Conservation (phyloP, 352 stramenopile species). For the Pelagophyceae sp. region DNA sequence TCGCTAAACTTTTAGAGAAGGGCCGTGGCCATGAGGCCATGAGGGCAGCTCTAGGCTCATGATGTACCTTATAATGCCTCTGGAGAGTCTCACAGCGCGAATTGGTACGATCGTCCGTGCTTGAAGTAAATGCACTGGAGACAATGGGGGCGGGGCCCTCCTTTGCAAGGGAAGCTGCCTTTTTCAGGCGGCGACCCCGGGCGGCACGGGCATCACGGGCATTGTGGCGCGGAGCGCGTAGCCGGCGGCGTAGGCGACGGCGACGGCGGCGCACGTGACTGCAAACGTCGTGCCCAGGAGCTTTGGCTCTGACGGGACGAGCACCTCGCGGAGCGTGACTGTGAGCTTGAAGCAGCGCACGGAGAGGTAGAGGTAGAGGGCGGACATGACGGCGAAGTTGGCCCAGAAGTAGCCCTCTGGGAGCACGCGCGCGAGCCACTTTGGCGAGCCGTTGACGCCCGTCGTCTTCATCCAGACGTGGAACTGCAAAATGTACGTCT, state of each 20-base stretch:
- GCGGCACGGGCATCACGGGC: too few species aligned
- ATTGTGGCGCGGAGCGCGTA: neutral
- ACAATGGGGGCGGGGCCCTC: too few species aligned
- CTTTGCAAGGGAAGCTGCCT: too few species aligned
- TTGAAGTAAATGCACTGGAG: too few species aligned
- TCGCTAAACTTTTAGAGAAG: too few species aligned
- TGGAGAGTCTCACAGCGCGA: too few species aligned
- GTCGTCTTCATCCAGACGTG: constrained; percentile 78
- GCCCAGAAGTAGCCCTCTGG: constrained; percentile 43
- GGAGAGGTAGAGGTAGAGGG: constrained; percentile 58
- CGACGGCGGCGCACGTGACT: neutral
- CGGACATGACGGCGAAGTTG: constrained; percentile 64
- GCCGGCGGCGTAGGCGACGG: neutral
- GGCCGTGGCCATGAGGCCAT: too few species aligned
- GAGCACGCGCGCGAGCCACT: constrained; percentile 63
- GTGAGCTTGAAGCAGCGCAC: constrained; percentile 43
- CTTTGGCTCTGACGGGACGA: neutral
- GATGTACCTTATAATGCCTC: too few species aligned
- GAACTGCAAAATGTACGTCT: constrained; percentile 79
- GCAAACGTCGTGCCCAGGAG: neutral
- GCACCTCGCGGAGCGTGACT: constrained; percentile 28
- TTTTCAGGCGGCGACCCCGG: too few species aligned
- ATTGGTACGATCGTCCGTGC: too few species aligned
- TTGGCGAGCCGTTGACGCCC: constrained; percentile 38
- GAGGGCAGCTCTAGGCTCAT: too few species aligned